These are phyloP conservation scores for Wickerhamiella spandovensis DNA, from an alignment of 805 yeast genomes.

Conservation along the genomic window DNA sequence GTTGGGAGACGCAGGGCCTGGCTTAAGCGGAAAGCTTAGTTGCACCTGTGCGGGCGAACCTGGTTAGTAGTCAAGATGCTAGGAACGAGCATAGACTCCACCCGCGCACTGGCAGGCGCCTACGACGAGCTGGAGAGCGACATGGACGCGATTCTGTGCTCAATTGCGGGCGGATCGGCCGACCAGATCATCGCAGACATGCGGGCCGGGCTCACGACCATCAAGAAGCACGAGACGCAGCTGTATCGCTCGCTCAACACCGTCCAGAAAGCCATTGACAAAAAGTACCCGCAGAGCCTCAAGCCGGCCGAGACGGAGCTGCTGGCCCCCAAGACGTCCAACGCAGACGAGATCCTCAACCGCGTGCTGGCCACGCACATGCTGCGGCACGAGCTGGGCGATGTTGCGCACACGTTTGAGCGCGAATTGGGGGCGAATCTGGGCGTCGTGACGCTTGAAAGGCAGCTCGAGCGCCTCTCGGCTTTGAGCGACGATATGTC, in stretches of 20 bases:
- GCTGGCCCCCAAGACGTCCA: background rate
- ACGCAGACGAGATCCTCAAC: background rate
- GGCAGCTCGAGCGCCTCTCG: background rate
- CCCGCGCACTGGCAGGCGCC: too few relatives aligned
- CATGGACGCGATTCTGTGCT: background rate
- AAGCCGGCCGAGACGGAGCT: background rate
- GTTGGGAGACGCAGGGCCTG: too few relatives aligned
- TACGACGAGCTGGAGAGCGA: too few relatives aligned
- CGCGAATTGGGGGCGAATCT: background rate
- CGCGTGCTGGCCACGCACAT: background rate
- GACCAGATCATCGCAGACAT: background rate
- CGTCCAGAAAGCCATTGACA: background rate
- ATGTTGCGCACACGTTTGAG: background rate
- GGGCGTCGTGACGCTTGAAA: background rate
- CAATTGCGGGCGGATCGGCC: background rate
- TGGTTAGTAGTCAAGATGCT: too few relatives aligned
- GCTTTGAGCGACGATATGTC: background rate
- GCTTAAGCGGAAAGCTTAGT: too few relatives aligned
- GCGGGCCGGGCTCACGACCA: background rate
- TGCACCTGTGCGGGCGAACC: too few relatives aligned
- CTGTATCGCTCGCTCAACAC: background rate
- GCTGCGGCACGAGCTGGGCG: background rate
- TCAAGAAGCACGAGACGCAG: slow-evolving; percentile 1
- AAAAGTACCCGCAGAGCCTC: background rate
- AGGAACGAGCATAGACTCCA: too few relatives aligned